Evolutionary conservation across 768 basidiomycete species (phyloP).

Genomic region (Collybiopsis luxurians): DNA sequence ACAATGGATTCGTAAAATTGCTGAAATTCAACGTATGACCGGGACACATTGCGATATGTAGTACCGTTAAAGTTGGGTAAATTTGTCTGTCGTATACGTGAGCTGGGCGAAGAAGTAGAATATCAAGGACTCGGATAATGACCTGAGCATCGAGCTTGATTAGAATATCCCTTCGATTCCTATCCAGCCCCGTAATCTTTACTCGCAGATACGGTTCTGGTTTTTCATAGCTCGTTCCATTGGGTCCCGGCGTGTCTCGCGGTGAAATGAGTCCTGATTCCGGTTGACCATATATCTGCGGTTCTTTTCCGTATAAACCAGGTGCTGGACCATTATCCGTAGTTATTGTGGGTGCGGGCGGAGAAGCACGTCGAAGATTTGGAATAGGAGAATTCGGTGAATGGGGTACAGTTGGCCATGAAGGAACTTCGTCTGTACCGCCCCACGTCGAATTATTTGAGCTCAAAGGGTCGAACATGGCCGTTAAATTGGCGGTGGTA

Average conservation of each 20-base stretch:
- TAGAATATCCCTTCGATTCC: conserved; percentile 93
- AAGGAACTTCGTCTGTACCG: conserved; percentile 49
- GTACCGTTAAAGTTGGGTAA: conserved; percentile 86
- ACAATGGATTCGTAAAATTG: conserved; percentile 90
- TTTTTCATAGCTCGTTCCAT: conserved; percentile 73
- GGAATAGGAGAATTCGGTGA: conserved; percentile 68
- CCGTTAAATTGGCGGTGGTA: neutral
- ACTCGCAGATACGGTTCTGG: conserved; percentile 84
- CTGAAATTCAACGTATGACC: conserved; percentile 94
- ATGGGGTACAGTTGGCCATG: conserved; percentile 85
- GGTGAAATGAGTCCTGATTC: conserved; percentile 83
- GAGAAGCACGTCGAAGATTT: conserved; percentile 60
- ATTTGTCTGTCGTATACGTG: conserved; percentile 66
- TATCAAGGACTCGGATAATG: conserved; percentile 19
- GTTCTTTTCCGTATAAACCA: conserved; percentile 73
- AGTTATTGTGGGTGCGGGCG: conserved; percentile 43
- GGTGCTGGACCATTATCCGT: conserved; percentile 51
- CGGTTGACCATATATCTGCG: conserved; percentile 85
- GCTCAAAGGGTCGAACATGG: conserved; percentile 74
- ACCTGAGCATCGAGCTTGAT: conserved; percentile 96
- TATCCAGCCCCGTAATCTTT: conserved; percentile 86
- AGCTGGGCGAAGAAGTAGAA: neutral
- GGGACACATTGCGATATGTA: conserved; percentile 90
- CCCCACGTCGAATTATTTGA: conserved; percentile 54
- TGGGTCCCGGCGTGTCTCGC: conserved; percentile 56